Conservation (phyloP, 805 yeast genomes). For the Saccharomycopsis fibuligera region DNA sequence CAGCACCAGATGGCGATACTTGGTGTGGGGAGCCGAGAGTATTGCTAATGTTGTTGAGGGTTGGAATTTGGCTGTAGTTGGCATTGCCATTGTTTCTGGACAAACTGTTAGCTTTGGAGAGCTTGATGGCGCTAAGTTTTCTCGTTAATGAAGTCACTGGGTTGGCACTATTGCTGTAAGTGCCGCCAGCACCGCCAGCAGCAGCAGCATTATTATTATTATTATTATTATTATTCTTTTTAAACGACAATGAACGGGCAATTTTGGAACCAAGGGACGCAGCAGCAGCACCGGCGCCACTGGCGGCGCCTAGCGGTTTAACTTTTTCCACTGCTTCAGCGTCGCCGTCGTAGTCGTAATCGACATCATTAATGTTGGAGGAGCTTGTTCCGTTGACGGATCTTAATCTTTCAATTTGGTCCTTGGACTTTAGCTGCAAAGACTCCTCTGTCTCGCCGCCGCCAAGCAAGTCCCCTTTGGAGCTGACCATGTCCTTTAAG, state of each 20-base stretch:
- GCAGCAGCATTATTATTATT: no score
- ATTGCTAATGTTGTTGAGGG: no score
- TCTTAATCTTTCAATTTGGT: conserved; percentile 11
- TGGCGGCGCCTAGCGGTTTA: neutral
- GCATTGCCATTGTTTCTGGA: neutral
- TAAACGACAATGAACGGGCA: conserved; percentile 10
- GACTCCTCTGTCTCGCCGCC: conserved; percentile 5
- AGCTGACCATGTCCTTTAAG: conserved; percentile 19
- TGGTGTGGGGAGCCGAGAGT: no score
- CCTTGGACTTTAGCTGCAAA: conserved; percentile 9
- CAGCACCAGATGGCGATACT: no score
- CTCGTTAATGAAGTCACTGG: conserved; percentile 14
- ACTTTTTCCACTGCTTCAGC: conserved; percentile 17
- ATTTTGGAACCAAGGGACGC: conserved; percentile 14
- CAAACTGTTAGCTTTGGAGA: conserved; percentile 8
- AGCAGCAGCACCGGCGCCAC: neutral
- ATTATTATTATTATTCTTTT: no score
- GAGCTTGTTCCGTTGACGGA: neutral
- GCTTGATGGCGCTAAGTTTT: conserved; percentile 18
- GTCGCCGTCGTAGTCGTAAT: neutral
- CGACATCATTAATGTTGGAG: neutral
- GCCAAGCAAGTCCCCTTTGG: conserved; percentile 17
- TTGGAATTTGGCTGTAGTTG: no score
- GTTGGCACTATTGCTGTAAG: neutral
- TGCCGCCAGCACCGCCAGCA: neutral